Conservation (phyloP, 1,139 yeast genomes). For the Pichia sp. region DNA sequence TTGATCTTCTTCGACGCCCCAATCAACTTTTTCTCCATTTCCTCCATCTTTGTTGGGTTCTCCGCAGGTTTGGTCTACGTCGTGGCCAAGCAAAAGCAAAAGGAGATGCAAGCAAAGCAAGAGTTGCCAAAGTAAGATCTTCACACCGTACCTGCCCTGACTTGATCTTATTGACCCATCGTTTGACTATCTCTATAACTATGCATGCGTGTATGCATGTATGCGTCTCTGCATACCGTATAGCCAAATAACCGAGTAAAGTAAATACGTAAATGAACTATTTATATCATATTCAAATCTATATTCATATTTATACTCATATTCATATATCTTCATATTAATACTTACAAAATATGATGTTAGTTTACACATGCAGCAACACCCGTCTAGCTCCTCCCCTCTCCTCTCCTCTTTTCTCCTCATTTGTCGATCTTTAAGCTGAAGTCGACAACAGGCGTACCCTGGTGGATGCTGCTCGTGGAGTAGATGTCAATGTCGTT, state of each 20-base stretch:
- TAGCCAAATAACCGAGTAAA: no score
- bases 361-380: no score
- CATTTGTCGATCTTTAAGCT: constrained; percentile 60
- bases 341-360: no score
- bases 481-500: constrained; percentile 86
- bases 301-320: no score
- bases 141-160: neutral
- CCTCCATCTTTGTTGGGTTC: constrained; percentile 90
- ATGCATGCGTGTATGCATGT: neutral
- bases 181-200: neutral
- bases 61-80: constrained; percentile 93
- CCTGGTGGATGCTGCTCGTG: constrained; percentile 92
- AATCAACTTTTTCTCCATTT: constrained; percentile 84
- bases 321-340: no score
- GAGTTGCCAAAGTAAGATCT: constrained; percentile 34
- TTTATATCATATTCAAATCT: neutral
- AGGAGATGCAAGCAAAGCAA: constrained; percentile 73
- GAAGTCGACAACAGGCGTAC: constrained; percentile 74
- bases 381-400: no score
- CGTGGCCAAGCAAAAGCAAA: constrained; percentile 84
- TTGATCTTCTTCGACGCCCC: constrained; percentile 92
- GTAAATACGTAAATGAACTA: neutral
- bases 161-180: neutral
- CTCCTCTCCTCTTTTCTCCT: neutral
- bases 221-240: no score